A percentile compares a stretch with the other conserved stretches of the same genome.
These are phyloP conservation scores for Jatropha multifida DNA, from an alignment of 441 rosid genomes.

Conservation along the genomic window DNA sequence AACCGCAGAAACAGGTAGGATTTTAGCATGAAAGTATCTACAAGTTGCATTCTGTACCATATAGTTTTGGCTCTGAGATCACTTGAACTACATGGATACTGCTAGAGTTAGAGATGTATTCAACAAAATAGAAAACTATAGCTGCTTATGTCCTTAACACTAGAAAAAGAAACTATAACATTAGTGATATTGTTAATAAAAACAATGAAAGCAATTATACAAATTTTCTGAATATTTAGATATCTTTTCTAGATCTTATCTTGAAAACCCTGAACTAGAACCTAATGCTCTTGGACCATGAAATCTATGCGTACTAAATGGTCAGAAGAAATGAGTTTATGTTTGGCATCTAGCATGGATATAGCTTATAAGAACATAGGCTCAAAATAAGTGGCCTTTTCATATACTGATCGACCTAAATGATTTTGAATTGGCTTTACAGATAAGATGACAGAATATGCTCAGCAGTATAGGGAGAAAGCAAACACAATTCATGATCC, in stretches of 20 bases:
- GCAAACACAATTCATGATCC: conserved; percentile 39
- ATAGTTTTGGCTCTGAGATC: neutral
- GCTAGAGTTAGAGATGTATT: conserved; percentile 1
- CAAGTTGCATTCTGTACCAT: conserved; percentile 9
- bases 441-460: conserved; percentile 60
- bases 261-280: neutral
- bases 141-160: neutral
- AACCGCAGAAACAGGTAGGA: conserved; percentile 53
- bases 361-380: neutral
- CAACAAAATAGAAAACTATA: neutral
- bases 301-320: neutral
- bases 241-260: neutral
- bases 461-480: conserved; percentile 46
- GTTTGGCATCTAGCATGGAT: neutral
- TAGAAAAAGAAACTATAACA: neutral
- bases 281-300: neutral
- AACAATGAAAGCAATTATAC: neutral
- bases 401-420: conserved; percentile 7
- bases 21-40: conserved; percentile 24
- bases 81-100: neutral
- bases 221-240: neutral
- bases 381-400: neutral
- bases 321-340: neutral
- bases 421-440: conserved; percentile 32
- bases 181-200: neutral